Base-by-base conservation (phyloP, 2,329 filamentous ascomycete species). In the Alternaria tenuissima region DNA sequence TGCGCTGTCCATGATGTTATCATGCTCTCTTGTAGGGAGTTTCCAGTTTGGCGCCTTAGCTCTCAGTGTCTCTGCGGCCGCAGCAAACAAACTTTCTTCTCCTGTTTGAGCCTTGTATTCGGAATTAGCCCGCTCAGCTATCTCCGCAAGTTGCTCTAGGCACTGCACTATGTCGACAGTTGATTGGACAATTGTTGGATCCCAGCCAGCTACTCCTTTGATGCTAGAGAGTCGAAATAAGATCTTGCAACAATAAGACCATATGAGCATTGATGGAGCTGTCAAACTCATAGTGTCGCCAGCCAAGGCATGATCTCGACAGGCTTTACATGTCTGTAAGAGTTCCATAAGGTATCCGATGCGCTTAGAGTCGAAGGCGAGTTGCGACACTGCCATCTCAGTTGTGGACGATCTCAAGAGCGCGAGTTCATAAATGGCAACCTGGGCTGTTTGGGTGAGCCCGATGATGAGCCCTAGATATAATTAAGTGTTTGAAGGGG, bases 361-460 rank as follows among this genome's bases (percentile, higher is more conserved):
- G 4, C 67, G 66, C n/a, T 54, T 63, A 8, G 57, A 42, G 32
- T 68, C 59, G 16, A 61, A 52, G 5, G 28, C 9, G 18, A 26
- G 20, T 12, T 57, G 28, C 8, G 32, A 28, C 7, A 8, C 16
- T 28, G 44, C 12, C 16, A 20, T 12, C 54, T 22, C 18, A 32
- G 5, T n/a, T 38, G 44, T 20, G 7, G 44, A 22, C 2, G 41
- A 36, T 26, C 57, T 52, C 5, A 56, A 42, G 8, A 69, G 38
- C 7, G 64, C 61, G 16, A 71, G 49, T 18, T 71, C 68, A 32
- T 66, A 66, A 5, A 71, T 67, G 5, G 48, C 39, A 11, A 65
- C 53, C 18, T 64, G 63, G 4, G 67, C 59, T 30, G 57, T 62
- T 36, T 62, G 57, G 1, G 63, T 28, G 43, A 65, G 67, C 18